phyloP scores from a whole-genome alignment of 208 protist species.

The Wallacemonas sp. region DNA sequence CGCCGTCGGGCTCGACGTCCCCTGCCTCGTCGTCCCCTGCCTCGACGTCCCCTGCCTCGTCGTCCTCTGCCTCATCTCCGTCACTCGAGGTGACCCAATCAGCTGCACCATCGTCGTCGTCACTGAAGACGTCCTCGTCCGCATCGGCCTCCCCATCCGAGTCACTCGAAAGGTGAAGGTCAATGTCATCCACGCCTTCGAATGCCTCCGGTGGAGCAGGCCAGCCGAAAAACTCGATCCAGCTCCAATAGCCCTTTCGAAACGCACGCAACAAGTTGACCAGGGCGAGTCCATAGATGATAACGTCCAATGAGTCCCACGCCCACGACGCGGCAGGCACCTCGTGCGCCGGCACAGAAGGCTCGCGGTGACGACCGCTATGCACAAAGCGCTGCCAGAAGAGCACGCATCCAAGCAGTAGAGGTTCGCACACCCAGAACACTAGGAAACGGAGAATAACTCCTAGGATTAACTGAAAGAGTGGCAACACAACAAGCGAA shows the following conservation, averaged over 20 bases:
- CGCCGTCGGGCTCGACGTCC: background rate
- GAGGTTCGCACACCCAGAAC: background rate
- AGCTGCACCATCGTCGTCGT: background rate
- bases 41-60: background rate
- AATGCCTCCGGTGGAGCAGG: background rate
- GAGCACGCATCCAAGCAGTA: background rate
- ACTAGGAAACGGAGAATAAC: background rate
- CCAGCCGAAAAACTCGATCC: conserved; percentile 3
- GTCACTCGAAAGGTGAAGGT: background rate
- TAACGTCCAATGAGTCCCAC: background rate
- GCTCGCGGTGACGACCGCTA: no score
- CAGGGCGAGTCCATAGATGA: background rate
- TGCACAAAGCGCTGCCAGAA: conserved; percentile 1
- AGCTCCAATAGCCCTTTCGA: background rate
- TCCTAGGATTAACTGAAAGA: background rate
- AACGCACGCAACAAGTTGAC: conserved; percentile 1
- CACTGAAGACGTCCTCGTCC: no score
- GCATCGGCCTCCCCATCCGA: background rate
- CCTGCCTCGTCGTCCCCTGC: background rate
- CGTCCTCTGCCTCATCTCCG: background rate
- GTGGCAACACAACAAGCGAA: conserved; percentile 24
- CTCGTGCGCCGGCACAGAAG: no score
- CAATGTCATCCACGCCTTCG: conserved; percentile 1
- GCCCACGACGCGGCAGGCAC: conserved; percentile 3
- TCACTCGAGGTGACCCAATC: conserved; percentile 5